Conservation (phyloP, 2,329 filamentous ascomycete genomes). For the Aspergillus sp. region DNA sequence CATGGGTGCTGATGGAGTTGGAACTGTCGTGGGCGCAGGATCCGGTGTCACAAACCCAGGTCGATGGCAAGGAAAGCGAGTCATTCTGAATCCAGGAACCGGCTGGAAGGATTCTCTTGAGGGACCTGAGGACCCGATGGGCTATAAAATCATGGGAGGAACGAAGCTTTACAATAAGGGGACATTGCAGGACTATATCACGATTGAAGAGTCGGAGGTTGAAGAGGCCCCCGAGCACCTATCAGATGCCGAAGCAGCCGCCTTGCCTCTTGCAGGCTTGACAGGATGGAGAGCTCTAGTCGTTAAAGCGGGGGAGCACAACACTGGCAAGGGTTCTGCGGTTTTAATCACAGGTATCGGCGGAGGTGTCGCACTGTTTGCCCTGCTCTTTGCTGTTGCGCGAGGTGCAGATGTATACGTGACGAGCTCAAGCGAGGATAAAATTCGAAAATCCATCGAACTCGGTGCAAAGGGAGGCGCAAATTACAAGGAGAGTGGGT, state of each 20-base stretch:
- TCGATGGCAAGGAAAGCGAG: slow-evolving; percentile 63
- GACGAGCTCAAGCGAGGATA: slow-evolving; percentile 70
- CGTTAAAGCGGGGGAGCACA: slow-evolving; percentile 67
- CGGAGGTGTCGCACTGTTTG: slow-evolving; percentile 83
- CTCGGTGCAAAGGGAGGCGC: slow-evolving; percentile 83
- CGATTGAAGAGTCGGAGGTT: slow-evolving; percentile 69
- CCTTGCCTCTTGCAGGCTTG: slow-evolving; percentile 78
- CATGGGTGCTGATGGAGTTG: slow-evolving; percentile 79
- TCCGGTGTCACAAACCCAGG: slow-evolving; percentile 51
- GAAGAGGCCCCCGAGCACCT: slow-evolving; percentile 76
- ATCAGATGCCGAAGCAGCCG: slow-evolving; percentile 71
- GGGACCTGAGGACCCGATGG: slow-evolving; percentile 67
- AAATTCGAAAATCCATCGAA: slow-evolving; percentile 68
- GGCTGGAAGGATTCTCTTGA: slow-evolving; percentile 73
- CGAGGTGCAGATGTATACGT: slow-evolving; percentile 78
- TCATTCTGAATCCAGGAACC: slow-evolving; percentile 74
- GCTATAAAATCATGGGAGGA: slow-evolving; percentile 49
- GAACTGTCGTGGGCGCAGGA: slow-evolving; percentile 68
- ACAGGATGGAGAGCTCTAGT: slow-evolving; percentile 87
- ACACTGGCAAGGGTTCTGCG: slow-evolving; percentile 61
- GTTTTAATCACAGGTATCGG: slow-evolving; percentile 89
- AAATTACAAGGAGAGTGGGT: slow-evolving; percentile 72
- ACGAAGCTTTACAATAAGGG: slow-evolving; percentile 66
- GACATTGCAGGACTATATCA: slow-evolving; percentile 71
- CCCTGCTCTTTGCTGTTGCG: slow-evolving; percentile 74